Base-by-base conservation (phyloP, 2,329 filamentous ascomycete species). In the Emericellopsis atlantica region DNA sequence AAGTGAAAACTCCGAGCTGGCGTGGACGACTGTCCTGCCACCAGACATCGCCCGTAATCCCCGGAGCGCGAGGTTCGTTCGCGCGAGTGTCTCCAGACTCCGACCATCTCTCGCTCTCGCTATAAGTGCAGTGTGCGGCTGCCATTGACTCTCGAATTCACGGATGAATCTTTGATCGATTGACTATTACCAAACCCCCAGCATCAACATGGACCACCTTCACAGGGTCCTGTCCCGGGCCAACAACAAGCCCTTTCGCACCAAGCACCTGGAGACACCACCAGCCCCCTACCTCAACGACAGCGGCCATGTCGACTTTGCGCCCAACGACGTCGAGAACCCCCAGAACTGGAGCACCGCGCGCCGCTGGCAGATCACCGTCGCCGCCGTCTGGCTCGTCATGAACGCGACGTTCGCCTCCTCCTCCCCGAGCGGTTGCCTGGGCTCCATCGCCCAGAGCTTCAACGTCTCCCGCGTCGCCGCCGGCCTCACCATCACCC, bases 361-460 rank as follows among this genome's bases (percentile, higher is more conserved):
- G 2, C 55, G 66, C n/a, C 56, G 65, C 23, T 56, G 57, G 47
- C 57, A 52, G 43, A 58, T 72, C 39, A 70, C 67, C 5, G 40
- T 62, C 8, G 51, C 57, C 23, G 50, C 62, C 21, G 60, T 70
- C 7, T 41, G 65, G n/a, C 61, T 71, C 14, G 69, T 74, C 32
- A 60, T 74, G 46, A 76, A 75, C 48, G 70, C 69, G 3, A 74
- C 70, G 0, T 74, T 75, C 45, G 70, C 71, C 4, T 57, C 56
- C 12, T 57, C 51, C 33, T 44, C 54, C 21, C 51, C 57, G 29
- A 53, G 59, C 32, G 59, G 57, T 4, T 59, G 60, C 40, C 48
- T 62, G 21, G 43, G 43, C 24, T 56, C 46, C 41, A 52, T 59
- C 4, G 41, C 51, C 7, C 15, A 50, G 22, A 42, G 53, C 12